Evolutionary conservation across 768 basidiomycete genomes (phyloP).

Genomic region (Phlebiopsis gigantea): DNA sequence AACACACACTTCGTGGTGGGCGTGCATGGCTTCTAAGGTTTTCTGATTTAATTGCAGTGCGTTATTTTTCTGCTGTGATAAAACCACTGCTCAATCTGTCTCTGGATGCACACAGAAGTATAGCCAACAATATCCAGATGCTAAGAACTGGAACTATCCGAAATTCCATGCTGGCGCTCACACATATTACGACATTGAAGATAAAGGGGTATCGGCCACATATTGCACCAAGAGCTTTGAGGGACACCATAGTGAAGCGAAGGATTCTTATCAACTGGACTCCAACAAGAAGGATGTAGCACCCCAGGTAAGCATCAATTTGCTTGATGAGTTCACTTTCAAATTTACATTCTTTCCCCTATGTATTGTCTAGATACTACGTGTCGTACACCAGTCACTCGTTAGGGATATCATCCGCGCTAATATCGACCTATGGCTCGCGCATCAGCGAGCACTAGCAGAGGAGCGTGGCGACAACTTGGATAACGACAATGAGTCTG

Average conservation of each 20-base stretch:
- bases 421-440: not conserved
- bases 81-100: not conserved
- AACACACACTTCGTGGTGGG: conserved; percentile 21
- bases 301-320: conserved; percentile 5
- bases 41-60: not conserved
- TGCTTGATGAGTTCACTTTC: not conserved
- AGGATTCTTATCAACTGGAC: conserved; percentile 1
- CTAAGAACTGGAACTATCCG: conserved; percentile 15
- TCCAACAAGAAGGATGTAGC: conserved; percentile 9
- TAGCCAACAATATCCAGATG: not conserved
- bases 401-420: not conserved
- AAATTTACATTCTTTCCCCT: not conserved
- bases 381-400: not conserved
- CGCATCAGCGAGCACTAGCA: not conserved
- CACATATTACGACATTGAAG: conserved; percentile 8
- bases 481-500: not conserved
- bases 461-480: not conserved
- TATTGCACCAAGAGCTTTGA: conserved; percentile 15
- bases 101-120: not conserved
- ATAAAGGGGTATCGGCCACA: conserved; percentile 10
- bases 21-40: conserved; percentile 12
- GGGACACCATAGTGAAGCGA: conserved; percentile 7
- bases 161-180: conserved; percentile 8
- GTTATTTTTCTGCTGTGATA: not conserved
- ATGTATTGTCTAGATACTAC: not conserved